Percentiles rank a stretch among this genome's conserved stretches.
phyloP scores from a whole-genome alignment of 1,139 yeast species.

The Kodamaea sp. region DNA sequence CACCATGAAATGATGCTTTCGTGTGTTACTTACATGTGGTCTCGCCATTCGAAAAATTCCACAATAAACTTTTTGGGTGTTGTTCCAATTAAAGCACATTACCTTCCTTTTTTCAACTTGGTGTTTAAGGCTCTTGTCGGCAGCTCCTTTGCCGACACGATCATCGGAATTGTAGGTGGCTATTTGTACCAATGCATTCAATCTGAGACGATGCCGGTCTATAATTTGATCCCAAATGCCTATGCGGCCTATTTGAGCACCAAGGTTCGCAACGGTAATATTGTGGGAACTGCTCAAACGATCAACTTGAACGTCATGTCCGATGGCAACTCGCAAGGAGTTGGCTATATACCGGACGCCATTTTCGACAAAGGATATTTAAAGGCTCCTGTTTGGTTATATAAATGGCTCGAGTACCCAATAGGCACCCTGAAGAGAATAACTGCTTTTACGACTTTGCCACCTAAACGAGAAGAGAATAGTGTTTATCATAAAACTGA shows the following conservation, averaged over 20 bases:
- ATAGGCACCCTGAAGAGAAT: conserved; percentile 23
- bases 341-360: conserved; percentile 31
- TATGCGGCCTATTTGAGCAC: conserved; percentile 23
- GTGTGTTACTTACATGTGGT: conserved; percentile 59
- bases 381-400: conserved; percentile 41
- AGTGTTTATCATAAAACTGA: not conserved
- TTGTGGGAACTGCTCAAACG: conserved; percentile 29
- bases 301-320: not conserved
- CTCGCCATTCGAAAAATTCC: conserved; percentile 49
- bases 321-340: conserved; percentile 3
- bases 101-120: conserved; percentile 54
- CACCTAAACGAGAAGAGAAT: not conserved
- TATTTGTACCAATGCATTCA: conserved; percentile 60
- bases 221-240: conserved; percentile 44
- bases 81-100: conserved; percentile 55
- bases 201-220: conserved; percentile 47
- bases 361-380: conserved; percentile 43
- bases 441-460: conserved; percentile 26
- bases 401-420: conserved; percentile 32
- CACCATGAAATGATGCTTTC: conserved; percentile 44
- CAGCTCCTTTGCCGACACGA: conserved; percentile 34
- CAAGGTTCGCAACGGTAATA: conserved; percentile 20
- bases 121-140: conserved; percentile 45
- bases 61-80: conserved; percentile 50
- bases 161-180: conserved; percentile 52